These are phyloP conservation scores for Suillus tomentosus DNA, from an alignment of 768 basidiomycete species.

Conservation along the genomic window DNA sequence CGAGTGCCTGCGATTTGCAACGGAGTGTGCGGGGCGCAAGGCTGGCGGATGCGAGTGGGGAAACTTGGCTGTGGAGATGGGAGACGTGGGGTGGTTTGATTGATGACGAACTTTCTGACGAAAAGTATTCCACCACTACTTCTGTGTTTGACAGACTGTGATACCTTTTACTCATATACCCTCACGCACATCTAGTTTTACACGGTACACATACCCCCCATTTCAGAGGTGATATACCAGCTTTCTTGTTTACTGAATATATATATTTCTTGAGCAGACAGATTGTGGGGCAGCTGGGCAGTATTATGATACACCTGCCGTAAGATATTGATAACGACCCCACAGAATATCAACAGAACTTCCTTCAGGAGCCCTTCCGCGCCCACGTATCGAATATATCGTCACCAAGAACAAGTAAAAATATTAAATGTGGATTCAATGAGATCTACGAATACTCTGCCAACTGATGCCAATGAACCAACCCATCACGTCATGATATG, in stretches of 20 bases:
- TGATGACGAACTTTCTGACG: conserved; percentile 13
- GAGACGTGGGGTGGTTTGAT: conserved; percentile 75
- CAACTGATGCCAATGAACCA: too few relatives aligned
- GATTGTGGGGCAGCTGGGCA: neutral
- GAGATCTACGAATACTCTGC: too few relatives aligned
- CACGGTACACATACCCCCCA: neutral
- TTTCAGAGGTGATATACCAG: neutral
- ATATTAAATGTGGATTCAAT: too few relatives aligned
- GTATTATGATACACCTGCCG: neutral
- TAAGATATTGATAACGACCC: neutral
- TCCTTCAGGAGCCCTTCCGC: neutral
- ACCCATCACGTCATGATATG: too few relatives aligned
- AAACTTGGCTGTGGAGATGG: conserved; percentile 75
- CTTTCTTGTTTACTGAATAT: neutral
- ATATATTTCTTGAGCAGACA: neutral
- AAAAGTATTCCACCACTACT: neutral
- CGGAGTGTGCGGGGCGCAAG: conserved; percentile 79
- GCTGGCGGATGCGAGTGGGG: conserved; percentile 63
- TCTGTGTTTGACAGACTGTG: neutral
- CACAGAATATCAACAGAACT: neutral
- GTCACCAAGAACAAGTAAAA: neutral
- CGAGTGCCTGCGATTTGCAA: conserved; percentile 84
- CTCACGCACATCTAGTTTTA: neutral
- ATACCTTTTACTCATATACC: conserved; percentile 7
- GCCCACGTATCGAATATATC: neutral